These are phyloP conservation scores for Dothidotthia symphoricarpi DNA, from an alignment of 2,329 filamentous ascomycete genomes.

Conservation along the genomic window DNA sequence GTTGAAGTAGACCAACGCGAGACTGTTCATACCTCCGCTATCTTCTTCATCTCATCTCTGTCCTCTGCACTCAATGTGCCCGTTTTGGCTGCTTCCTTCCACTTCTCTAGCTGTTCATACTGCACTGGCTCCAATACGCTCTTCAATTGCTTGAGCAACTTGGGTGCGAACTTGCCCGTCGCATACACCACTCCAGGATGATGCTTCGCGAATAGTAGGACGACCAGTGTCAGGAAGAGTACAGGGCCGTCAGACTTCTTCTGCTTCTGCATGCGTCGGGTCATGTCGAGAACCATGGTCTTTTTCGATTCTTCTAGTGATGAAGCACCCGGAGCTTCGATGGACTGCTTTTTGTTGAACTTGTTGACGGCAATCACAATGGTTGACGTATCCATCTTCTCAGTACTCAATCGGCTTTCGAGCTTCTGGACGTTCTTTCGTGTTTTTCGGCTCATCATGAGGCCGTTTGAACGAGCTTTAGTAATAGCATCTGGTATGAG, in stretches of 20 bases:
- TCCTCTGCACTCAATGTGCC: slow-evolving; percentile 33
- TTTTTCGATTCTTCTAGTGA: slow-evolving; percentile 23
- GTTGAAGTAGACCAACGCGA: no score
- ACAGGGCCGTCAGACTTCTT: slow-evolving; percentile 36
- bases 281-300: slow-evolving; percentile 33
- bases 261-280: slow-evolving; percentile 36
- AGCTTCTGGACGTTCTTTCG: slow-evolving; percentile 34
- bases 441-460: slow-evolving; percentile 33
- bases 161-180: slow-evolving; percentile 44
- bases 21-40: slow-evolving; percentile 20
- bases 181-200: slow-evolving; percentile 40
- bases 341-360: slow-evolving; percentile 36
- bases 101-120: slow-evolving; percentile 33
- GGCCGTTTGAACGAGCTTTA: slow-evolving; percentile 31
- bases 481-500: slow-evolving; percentile 33
- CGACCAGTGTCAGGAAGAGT: slow-evolving; percentile 39
- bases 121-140: slow-evolving; percentile 16
- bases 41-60: slow-evolving; percentile 33
- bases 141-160: slow-evolving; percentile 40
- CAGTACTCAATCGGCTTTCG: slow-evolving; percentile 19
- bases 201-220: slow-evolving; percentile 34
- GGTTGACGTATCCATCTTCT: slow-evolving; percentile 10
- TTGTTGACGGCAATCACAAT: slow-evolving; percentile 26
- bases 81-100: slow-evolving; percentile 41
- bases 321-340: slow-evolving; percentile 8